These are phyloP conservation scores for Acephala macrosclerotiorum DNA, from an alignment of 2,329 filamentous ascomycete genomes.

Conservation along the genomic window DNA sequence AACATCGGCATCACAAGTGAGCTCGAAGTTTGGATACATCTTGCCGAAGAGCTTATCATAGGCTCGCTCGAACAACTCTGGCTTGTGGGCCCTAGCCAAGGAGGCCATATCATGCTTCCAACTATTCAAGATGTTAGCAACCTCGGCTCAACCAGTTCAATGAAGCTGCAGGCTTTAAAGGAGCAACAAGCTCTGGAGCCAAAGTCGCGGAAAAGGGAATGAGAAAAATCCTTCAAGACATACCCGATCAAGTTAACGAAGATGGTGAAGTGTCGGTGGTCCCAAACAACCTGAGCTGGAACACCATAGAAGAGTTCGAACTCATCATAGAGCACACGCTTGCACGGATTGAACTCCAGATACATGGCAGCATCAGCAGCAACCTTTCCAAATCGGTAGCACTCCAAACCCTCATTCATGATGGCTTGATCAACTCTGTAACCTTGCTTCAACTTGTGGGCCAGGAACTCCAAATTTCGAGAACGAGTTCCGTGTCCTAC, in stretches of 20 bases:
- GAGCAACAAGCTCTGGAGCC: too few species aligned
- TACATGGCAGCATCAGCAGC: slow-evolving; percentile 21
- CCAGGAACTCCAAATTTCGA: slow-evolving; percentile 3
- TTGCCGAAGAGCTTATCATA: background rate
- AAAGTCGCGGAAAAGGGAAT: background rate
- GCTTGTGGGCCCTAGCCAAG: background rate
- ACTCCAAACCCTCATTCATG: slow-evolving; percentile 5
- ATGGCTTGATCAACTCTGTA: background rate
- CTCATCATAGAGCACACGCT: background rate
- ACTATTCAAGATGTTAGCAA: background rate
- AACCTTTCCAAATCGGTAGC: background rate
- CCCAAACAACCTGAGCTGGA: slow-evolving; percentile 13
- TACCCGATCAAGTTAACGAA: slow-evolving; percentile 18
- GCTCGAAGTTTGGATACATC: background rate
- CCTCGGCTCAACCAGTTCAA: too few species aligned
- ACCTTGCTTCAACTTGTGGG: background rate
- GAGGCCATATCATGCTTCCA: background rate
- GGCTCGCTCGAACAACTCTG: background rate
- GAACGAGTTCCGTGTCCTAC: slow-evolving; percentile 15
- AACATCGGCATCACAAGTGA: background rate
- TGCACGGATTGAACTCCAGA: background rate
- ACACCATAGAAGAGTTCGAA: slow-evolving; percentile 20
- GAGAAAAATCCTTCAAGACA: background rate
- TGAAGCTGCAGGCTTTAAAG: too few species aligned
- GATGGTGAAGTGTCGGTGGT: slow-evolving; percentile 21